Evolutionary conservation across 1,284 basidiomycete genomes (phyloP).

Genomic region (Sphaerobolus stellatus): DNA sequence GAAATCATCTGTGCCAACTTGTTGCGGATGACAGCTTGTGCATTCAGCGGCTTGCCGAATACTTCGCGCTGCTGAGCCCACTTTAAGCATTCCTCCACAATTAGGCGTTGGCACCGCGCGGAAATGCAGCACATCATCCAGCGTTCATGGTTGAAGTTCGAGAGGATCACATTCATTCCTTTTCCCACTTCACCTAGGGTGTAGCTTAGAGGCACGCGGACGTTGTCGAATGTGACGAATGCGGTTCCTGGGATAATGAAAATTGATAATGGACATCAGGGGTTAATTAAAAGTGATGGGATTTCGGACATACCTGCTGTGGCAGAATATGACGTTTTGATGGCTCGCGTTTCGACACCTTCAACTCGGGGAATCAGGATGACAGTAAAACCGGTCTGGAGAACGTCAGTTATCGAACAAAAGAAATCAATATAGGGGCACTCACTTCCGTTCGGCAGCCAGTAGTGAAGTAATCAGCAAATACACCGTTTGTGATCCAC

Average conservation of each 20-base stretch:
- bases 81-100: constrained; percentile 74
- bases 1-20: constrained; percentile 88
- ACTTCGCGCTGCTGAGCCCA: constrained; percentile 80
- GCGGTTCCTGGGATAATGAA: constrained; percentile 58
- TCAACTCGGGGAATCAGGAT: constrained; percentile 77
- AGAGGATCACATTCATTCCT: constrained; percentile 78
- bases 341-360: constrained; percentile 80
- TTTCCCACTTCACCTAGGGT: constrained; percentile 82
- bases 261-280: not conserved
- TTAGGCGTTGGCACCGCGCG: constrained; percentile 66
- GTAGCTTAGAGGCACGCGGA: constrained; percentile 83
- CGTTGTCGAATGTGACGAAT: constrained; percentile 86
- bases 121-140: constrained; percentile 76
- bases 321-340: constrained; percentile 81
- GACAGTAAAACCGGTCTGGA: constrained; percentile 79
- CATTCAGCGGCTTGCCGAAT: constrained; percentile 83
- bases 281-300: not conserved
- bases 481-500: constrained; percentile 94
- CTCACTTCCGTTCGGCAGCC: constrained; percentile 67
- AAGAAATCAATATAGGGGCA: not conserved
- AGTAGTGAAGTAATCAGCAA: constrained; percentile 73
- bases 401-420: not conserved
- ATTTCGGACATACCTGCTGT: constrained; percentile 50
- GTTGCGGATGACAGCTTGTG: constrained; percentile 80
- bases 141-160: constrained; percentile 76